Percentiles rank a stretch among this genome's conserved stretches.
Conservation (phyloP, 2,329 filamentous ascomycete genomes). For the Clarireedia sp. region DNA sequence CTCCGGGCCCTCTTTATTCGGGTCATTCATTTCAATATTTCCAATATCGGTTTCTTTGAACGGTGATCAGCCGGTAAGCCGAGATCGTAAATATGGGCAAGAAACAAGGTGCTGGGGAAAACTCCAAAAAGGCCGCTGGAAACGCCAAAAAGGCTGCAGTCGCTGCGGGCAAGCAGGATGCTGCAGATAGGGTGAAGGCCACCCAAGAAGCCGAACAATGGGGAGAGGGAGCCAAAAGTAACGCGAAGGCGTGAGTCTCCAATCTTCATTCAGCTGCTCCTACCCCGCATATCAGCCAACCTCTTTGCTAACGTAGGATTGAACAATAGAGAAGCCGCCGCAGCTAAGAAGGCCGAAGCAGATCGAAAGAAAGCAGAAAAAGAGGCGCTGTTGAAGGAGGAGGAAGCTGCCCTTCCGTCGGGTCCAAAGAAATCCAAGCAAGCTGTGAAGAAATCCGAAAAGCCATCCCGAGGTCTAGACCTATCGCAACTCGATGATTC, state of each 20-base stretch:
- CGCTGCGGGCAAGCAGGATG: constrained; percentile 71
- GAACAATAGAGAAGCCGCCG: constrained; percentile 64
- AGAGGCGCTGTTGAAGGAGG: constrained; percentile 72
- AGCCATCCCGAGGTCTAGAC: constrained; percentile 66
- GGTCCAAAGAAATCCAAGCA: constrained; percentile 59
- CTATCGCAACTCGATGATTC: constrained; percentile 62
- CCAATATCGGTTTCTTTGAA: not conserved
- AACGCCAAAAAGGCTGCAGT: constrained; percentile 89
- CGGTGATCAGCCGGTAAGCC: constrained; percentile 2
- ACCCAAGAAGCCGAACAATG: constrained; percentile 68
- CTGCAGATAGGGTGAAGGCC: constrained; percentile 56
- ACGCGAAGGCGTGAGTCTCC: constrained; percentile 69
- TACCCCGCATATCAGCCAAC: constrained; percentile 9
- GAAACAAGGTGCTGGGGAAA: constrained; percentile 65
- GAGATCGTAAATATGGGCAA: constrained; percentile 49
- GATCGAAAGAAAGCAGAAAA: constrained; percentile 89
- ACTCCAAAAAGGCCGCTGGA: constrained; percentile 81
- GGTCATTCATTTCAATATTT: constrained; percentile 1
- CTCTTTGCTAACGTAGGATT: constrained; percentile 10
- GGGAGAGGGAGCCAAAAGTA: constrained; percentile 78
- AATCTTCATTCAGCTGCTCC: constrained; percentile 1
- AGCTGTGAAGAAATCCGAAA: constrained; percentile 59
- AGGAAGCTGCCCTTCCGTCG: constrained; percentile 45
- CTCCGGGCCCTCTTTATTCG: not conserved
- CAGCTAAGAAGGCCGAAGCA: constrained; percentile 72